Evolutionary conservation across 2,329 filamentous ascomycete genomes (phyloP).

Genomic region (Penicillium digitatum): DNA sequence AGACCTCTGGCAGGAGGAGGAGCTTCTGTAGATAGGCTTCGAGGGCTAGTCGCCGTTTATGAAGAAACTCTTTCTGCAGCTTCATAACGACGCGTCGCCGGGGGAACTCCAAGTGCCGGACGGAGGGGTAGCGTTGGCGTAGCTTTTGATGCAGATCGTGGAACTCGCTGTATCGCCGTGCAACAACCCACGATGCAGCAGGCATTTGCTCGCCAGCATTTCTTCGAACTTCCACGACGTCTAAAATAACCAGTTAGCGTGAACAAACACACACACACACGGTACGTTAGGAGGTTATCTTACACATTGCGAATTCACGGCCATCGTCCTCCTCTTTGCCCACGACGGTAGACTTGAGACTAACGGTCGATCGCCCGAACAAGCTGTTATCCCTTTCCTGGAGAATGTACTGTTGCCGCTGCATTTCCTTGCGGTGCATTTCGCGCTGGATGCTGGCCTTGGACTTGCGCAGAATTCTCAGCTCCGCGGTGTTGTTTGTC

Average conservation of each 20-base stretch:
- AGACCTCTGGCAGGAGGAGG: constrained; percentile 83
- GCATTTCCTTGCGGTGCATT: constrained; percentile 88
- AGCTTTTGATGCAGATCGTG: constrained; percentile 90
- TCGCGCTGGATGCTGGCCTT: constrained; percentile 90
- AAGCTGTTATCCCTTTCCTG: constrained; percentile 98
- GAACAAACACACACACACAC: too few relatives aligned
- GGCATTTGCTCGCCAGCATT: constrained; percentile 94
- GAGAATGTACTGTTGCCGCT: constrained; percentile 92
- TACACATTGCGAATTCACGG: constrained; percentile 83
- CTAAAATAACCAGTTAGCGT: constrained; percentile 33
- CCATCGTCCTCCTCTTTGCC: constrained; percentile 90
- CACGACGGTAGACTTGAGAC: constrained; percentile 88
- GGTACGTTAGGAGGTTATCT: constrained; percentile 23
- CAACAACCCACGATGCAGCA: constrained; percentile 88
- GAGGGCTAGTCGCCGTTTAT: constrained; percentile 77
- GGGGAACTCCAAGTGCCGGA: constrained; percentile 87
- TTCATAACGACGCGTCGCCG: constrained; percentile 92
- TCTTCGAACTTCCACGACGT: constrained; percentile 85
- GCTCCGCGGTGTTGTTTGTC: constrained; percentile 91
- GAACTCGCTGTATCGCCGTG: constrained; percentile 94
- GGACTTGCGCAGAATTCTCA: constrained; percentile 88
- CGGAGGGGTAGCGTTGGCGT: constrained; percentile 77
- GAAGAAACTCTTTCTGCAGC: constrained; percentile 89
- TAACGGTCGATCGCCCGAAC: constrained; percentile 83
- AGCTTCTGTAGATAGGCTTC: constrained; percentile 82